Percentiles rank a stretch among this genome's conserved stretches.
Evolutionary conservation across 805 yeast species (phyloP).

Genomic region (Yamadazyma akitaensis): DNA sequence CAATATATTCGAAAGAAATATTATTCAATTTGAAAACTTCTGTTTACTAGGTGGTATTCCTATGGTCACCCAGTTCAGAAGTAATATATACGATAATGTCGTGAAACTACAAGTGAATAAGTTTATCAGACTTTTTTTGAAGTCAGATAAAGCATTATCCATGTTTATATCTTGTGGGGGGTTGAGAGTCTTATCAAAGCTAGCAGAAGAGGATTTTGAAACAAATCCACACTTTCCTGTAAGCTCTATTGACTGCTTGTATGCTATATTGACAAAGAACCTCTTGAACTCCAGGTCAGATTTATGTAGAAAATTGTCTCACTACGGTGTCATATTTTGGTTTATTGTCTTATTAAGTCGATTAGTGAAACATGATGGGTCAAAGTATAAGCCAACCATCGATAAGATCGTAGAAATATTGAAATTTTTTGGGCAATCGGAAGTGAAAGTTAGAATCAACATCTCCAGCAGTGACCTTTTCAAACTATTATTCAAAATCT

Average conservation of each 20-base stretch:
- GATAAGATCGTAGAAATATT: slow-evolving; percentile 36
- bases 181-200: slow-evolving; percentile 39
- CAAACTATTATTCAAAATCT: slow-evolving; percentile 39
- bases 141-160: slow-evolving; percentile 34
- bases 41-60: slow-evolving; percentile 45
- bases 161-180: slow-evolving; percentile 48
- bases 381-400: slow-evolving; percentile 11
- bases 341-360: slow-evolving; percentile 38
- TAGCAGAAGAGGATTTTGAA: slow-evolving; percentile 46
- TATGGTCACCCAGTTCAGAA: slow-evolving; percentile 34
- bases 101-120: slow-evolving; percentile 36
- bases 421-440: slow-evolving; percentile 45
- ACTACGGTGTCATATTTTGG: slow-evolving; percentile 43
- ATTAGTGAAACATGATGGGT: slow-evolving; percentile 14
- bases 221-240: slow-evolving; percentile 35
- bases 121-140: slow-evolving; percentile 29
- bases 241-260: slow-evolving; percentile 35
- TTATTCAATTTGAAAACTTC: slow-evolving; percentile 37
- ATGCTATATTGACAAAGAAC: slow-evolving; percentile 31
- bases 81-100: slow-evolving; percentile 25
- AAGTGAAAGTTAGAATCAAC: slow-evolving; percentile 40
- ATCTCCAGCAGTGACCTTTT: slow-evolving; percentile 39
- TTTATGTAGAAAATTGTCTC: slow-evolving; percentile 39
- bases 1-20: slow-evolving; percentile 27
- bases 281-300: slow-evolving; percentile 40